These are phyloP conservation scores for Ascoidea rubescens DNA, from an alignment of 805 yeast species.

Conservation along the genomic window DNA sequence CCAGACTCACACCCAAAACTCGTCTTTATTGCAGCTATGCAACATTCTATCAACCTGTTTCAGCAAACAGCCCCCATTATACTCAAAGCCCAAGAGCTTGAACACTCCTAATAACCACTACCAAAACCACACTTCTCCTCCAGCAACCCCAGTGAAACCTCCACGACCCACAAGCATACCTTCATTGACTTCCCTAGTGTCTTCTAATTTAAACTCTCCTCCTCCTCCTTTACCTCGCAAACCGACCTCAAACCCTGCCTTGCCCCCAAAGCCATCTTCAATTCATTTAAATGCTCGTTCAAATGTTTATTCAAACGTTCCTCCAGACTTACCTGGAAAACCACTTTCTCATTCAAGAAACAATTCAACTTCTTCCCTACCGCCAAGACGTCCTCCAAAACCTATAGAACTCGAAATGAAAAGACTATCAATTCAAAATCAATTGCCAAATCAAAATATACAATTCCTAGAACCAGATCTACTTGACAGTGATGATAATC, in stretches of 20 bases:
- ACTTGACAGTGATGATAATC: neutral
- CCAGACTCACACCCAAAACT: constrained; percentile 11
- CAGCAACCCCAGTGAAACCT: constrained; percentile 4
- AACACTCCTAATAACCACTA: constrained; percentile 9
- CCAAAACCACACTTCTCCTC: constrained; percentile 1
- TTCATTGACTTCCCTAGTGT: neutral
- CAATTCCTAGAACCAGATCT: neutral
- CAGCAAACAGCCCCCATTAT: constrained; percentile 31
- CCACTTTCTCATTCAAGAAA: neutral
- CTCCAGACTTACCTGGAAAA: neutral
- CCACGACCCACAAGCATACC: neutral
- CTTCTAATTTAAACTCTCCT: neutral
- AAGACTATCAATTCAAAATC: neutral
- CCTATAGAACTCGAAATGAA: neutral
- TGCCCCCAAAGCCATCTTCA: neutral
- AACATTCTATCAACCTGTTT: constrained; percentile 22
- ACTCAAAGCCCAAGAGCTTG: constrained; percentile 13
- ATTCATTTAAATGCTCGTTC: no score
- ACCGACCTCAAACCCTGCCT: neutral
- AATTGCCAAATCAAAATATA: no score
- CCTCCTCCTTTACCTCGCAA: neutral
- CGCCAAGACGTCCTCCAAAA: neutral
- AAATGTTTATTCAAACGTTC: no score
- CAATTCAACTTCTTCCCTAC: constrained; percentile 6
- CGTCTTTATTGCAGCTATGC: constrained; percentile 20